phyloP scores from a whole-genome alignment of 2,329 filamentous ascomycete genomes.

The Erysiphe pulchra region DNA sequence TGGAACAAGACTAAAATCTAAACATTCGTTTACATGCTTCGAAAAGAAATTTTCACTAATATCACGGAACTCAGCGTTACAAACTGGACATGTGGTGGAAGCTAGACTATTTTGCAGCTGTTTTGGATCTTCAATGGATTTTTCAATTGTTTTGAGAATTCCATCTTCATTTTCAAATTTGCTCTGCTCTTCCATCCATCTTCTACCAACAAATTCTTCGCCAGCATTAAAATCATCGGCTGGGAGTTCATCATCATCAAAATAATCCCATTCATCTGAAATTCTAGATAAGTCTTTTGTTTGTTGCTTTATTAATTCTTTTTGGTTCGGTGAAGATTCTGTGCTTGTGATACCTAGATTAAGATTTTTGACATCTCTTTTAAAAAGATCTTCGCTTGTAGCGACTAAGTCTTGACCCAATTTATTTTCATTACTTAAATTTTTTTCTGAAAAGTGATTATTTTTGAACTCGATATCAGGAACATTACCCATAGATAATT shows the following conservation, averaged over 20 bases:
- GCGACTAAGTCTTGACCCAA: background rate
- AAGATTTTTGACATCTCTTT: background rate
- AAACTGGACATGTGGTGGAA: slow-evolving; percentile 43
- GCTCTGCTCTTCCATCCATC: slow-evolving; percentile 54
- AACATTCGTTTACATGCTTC: slow-evolving; percentile 73
- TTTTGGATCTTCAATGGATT: slow-evolving; percentile 5
- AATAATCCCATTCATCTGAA: slow-evolving; percentile 26
- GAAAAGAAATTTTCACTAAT: slow-evolving; percentile 41
- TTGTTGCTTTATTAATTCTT: slow-evolving; percentile 7
- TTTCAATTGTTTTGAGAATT: slow-evolving; percentile 11
- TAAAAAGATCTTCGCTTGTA: background rate
- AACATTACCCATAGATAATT: background rate
- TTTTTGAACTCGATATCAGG: background rate
- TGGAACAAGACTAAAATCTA: slow-evolving; percentile 55
- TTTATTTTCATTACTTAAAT: background rate
- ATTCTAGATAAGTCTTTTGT: slow-evolving; percentile 23
- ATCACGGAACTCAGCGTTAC: slow-evolving; percentile 35
- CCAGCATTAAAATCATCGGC: slow-evolving; percentile 18
- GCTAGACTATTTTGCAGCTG: slow-evolving; percentile 4
- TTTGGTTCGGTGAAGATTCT: background rate
- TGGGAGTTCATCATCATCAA: slow-evolving; percentile 29
- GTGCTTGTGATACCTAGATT: background rate
- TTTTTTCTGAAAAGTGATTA: background rate
- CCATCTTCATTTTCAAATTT: slow-evolving; percentile 32
- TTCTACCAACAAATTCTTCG: slow-evolving; percentile 37